Evolutionary conservation across 495 filamentous ascomycete genomes (phyloP).

Genomic region (Xylaria castorea): DNA sequence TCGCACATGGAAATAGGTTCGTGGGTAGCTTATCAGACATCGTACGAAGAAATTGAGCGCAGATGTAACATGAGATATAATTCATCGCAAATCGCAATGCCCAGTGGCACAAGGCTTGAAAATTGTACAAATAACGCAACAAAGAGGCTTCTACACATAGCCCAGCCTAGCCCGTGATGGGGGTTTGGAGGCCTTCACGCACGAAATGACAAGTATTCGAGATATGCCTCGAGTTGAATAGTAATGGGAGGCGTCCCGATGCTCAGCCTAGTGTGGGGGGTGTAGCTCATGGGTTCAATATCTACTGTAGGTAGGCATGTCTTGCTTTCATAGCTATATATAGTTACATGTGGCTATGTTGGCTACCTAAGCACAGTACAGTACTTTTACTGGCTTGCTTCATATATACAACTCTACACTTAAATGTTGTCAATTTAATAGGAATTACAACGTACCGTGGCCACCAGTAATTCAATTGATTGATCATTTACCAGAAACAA

Average conservation of each 20-base stretch:
- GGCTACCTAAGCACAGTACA: not conserved
- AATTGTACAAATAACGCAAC: not conserved
- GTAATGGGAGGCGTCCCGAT: not conserved
- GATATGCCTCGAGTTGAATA: not conserved
- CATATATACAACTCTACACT: not conserved
- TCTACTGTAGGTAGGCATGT: not conserved
- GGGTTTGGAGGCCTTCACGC: not conserved
- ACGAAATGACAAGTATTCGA: not conserved
- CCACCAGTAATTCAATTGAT: not conserved
- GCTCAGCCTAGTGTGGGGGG: not conserved
- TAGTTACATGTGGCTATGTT: constrained; percentile 2
- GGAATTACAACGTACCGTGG: not conserved
- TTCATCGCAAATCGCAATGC: not conserved
- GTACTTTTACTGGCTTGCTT: not conserved
- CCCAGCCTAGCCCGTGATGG: not conserved
- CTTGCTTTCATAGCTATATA: not conserved
- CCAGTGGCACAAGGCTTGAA: not conserved
- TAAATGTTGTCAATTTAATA: not conserved
- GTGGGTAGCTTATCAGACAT: not conserved
- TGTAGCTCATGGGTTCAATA: not conserved
- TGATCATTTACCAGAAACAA: not conserved
- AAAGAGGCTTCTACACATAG: not conserved
- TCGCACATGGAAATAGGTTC: not conserved
- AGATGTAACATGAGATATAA: not conserved
- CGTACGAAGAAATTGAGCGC: not conserved